Percentiles rank a stretch among this genome's conserved stretches.
These are phyloP conservation scores for Moricandia moricandioides DNA, from an alignment of 345 rosid genomes.

Conservation along the genomic window DNA sequence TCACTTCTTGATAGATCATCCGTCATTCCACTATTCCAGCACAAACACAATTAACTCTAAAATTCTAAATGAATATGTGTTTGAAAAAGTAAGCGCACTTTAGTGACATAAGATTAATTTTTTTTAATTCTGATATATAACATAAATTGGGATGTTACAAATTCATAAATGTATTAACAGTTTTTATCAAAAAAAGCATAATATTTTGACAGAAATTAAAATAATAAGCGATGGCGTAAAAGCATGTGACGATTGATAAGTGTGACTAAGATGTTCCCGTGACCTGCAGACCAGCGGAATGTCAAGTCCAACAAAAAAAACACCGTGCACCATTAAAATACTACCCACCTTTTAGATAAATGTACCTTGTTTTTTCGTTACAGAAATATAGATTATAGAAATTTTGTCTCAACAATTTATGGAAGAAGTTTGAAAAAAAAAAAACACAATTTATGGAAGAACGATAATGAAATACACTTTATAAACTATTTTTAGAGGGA, in stretches of 20 bases:
- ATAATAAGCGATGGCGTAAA: slow-evolving; percentile 11
- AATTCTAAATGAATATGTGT: too few relatives aligned
- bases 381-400: neutral
- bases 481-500: neutral
- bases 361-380: neutral
- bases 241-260: slow-evolving; percentile 28
- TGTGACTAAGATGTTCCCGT: slow-evolving; percentile 30
- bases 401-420: neutral
- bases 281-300: slow-evolving; percentile 33
- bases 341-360: neutral
- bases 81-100: too few relatives aligned
- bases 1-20: too few relatives aligned
- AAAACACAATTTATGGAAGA: too few relatives aligned
- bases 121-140: too few relatives aligned
- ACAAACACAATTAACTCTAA: too few relatives aligned
- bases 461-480: too few relatives aligned
- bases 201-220: neutral
- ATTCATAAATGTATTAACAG: too few relatives aligned
- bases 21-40: too few relatives aligned
- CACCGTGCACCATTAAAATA: slow-evolving; percentile 6
- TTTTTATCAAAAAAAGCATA: neutral
- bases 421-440: neutral
- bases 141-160: too few relatives aligned
- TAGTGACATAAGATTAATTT: too few relatives aligned
- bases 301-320: slow-evolving; percentile 21